Evolutionary conservation across 768 basidiomycete genomes (phyloP).

Genomic region (Termitomyces bulborhizus): DNA sequence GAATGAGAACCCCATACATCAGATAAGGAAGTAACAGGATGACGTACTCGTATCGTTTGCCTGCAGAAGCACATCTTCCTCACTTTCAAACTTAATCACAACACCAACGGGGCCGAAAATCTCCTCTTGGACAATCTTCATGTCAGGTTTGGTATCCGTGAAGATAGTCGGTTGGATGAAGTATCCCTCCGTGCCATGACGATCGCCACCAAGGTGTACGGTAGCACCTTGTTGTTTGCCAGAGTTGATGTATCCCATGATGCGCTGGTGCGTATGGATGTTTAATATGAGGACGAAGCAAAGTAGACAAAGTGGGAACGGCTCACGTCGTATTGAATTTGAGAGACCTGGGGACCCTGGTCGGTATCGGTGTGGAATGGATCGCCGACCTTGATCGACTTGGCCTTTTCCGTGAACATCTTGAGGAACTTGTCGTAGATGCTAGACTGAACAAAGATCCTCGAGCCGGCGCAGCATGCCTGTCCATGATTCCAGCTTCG

Average conservation of each 20-base stretch:
- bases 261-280: constrained; percentile 33
- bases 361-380: constrained; percentile 55
- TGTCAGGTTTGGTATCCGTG: constrained; percentile 51
- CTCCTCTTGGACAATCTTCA: constrained; percentile 64
- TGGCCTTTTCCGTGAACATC: constrained; percentile 51
- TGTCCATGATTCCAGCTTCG: constrained; percentile 69
- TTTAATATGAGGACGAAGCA: neutral
- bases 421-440: constrained; percentile 80
- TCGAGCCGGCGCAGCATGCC: constrained; percentile 79
- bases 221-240: constrained; percentile 50
- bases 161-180: constrained; percentile 69
- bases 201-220: constrained; percentile 53
- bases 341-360: constrained; percentile 78
- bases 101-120: constrained; percentile 75
- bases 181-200: constrained; percentile 41
- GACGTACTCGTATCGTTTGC: constrained; percentile 70
- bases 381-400: constrained; percentile 58
- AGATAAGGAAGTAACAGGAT: neutral
- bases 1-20: neutral
- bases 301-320: neutral
- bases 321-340: constrained; percentile 66
- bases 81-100: constrained; percentile 58
- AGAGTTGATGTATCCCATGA: constrained; percentile 65
- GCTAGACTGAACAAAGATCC: constrained; percentile 76
- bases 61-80: constrained; percentile 48